Conservation (phyloP, 1,139 yeast species). For the Pichia sp. region DNA sequence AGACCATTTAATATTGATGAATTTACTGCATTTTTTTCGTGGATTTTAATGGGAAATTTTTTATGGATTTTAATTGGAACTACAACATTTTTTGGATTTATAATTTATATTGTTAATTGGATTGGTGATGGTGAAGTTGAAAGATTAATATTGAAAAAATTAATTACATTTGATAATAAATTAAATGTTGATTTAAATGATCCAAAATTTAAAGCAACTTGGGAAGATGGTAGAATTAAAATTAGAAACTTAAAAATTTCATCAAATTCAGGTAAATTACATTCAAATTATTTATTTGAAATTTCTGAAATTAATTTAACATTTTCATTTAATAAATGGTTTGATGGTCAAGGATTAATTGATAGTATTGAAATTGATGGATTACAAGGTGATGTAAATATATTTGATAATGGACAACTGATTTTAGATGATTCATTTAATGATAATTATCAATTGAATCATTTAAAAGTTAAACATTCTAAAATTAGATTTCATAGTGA, state of each 20-base stretch:
- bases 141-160: constrained; percentile 21
- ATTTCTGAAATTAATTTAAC: constrained; percentile 53
- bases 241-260: constrained; percentile 46
- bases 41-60: constrained; percentile 86
- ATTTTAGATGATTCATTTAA: constrained; percentile 22
- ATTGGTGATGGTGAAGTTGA: constrained; percentile 24
- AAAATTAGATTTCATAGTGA: constrained; percentile 30
- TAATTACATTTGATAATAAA: constrained; percentile 32
- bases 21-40: constrained; percentile 79
- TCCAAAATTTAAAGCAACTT: constrained; percentile 35
- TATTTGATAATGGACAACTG: constrained; percentile 14
- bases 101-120: constrained; percentile 26
- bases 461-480: constrained; percentile 51
- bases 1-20: constrained; percentile 85
- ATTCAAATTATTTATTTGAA: constrained; percentile 33
- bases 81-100: constrained; percentile 59
- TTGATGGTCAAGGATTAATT: constrained; percentile 60
- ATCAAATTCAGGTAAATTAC: constrained; percentile 26
- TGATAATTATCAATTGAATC: constrained; percentile 42
- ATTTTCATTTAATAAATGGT: constrained; percentile 63
- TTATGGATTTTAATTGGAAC: constrained; percentile 78
- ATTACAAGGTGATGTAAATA: constrained; percentile 44
- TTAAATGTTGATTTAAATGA: constrained; percentile 42
- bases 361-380: constrained; percentile 59
- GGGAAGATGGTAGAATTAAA: constrained; percentile 53